Evolutionary conservation across 495 filamentous ascomycete species (phyloP).

Genomic region (Hypoxylon perforatum): DNA sequence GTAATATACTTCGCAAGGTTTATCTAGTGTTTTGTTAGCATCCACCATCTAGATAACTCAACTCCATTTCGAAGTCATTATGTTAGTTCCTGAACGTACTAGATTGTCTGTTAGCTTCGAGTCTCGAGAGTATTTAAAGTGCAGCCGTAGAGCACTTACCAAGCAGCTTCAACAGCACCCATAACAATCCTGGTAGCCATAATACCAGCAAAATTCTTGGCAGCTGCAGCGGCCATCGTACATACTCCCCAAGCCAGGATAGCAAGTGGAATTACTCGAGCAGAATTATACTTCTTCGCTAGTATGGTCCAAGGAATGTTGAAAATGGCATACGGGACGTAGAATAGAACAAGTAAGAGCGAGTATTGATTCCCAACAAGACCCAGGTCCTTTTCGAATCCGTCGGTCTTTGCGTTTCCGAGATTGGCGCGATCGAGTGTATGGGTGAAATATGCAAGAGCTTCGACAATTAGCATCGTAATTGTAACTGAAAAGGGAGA

Average conservation of each 20-base stretch:
- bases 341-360: slow-evolving; percentile 45
- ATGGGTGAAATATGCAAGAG: slow-evolving; percentile 49
- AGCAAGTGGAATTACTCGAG: slow-evolving; percentile 36
- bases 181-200: slow-evolving; percentile 65
- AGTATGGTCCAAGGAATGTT: slow-evolving; percentile 35
- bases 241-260: slow-evolving; percentile 51
- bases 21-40: slow-evolving; percentile 22
- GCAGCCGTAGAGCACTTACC: slow-evolving; percentile 6
- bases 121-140: no score
- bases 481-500: not conserved
- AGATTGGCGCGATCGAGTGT: slow-evolving; percentile 54
- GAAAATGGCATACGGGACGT: slow-evolving; percentile 38
- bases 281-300: slow-evolving; percentile 35
- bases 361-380: slow-evolving; percentile 45
- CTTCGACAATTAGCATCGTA: slow-evolving; percentile 14
- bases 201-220: slow-evolving; percentile 49
- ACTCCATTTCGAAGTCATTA: no score
- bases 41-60: not conserved
- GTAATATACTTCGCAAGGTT: slow-evolving; percentile 30
- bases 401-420: slow-evolving; percentile 52
- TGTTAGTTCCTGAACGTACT: slow-evolving; percentile 13
- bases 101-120: not conserved
- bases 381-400: slow-evolving; percentile 43
- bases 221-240: slow-evolving; percentile 49
- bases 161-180: slow-evolving; percentile 58